A percentile compares a stretch with the other conserved stretches of the same genome.
These are phyloP conservation scores for Tetratostichococcus sp. DNA, from an alignment of 139 green algal species.

Conservation along the genomic window DNA sequence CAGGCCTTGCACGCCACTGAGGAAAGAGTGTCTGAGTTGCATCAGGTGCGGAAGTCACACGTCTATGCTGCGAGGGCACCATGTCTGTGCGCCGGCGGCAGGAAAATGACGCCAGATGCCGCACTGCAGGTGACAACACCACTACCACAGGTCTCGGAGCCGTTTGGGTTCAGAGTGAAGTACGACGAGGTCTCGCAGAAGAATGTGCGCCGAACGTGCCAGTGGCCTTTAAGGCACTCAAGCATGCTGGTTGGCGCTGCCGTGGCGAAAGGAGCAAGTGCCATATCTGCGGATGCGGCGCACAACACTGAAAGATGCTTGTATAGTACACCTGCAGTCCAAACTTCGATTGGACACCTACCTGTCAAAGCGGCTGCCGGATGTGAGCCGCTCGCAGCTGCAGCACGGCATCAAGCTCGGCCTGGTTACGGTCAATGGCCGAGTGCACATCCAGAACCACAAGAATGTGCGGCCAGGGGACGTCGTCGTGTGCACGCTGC, in stretches of 20 bases:
- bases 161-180: background rate
- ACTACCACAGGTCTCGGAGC: background rate
- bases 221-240: too few relatives aligned
- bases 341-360: constrained; percentile 58
- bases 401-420: constrained; percentile 60
- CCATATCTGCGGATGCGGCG: too few relatives aligned
- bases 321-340: constrained; percentile 6
- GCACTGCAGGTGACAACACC: background rate
- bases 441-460: constrained; percentile 39
- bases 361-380: constrained; percentile 35
- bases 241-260: too few relatives aligned
- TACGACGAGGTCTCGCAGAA: background rate
- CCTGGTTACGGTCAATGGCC: constrained; percentile 60
- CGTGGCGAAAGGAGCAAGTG: too few relatives aligned
- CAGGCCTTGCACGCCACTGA: background rate
- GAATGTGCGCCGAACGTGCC: background rate
- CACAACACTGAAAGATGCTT: too few relatives aligned
- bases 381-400: constrained; percentile 55
- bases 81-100: too few relatives aligned
- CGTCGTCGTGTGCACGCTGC: constrained; percentile 42
- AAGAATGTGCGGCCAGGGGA: constrained; percentile 56
- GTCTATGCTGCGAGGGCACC: too few relatives aligned
- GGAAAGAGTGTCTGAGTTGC: too few relatives aligned
- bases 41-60: too few relatives aligned
- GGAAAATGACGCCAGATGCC: too few relatives aligned